Conservation (phyloP, 495 filamentous ascomycete genomes). For the Parathielavia appendiculata region DNA sequence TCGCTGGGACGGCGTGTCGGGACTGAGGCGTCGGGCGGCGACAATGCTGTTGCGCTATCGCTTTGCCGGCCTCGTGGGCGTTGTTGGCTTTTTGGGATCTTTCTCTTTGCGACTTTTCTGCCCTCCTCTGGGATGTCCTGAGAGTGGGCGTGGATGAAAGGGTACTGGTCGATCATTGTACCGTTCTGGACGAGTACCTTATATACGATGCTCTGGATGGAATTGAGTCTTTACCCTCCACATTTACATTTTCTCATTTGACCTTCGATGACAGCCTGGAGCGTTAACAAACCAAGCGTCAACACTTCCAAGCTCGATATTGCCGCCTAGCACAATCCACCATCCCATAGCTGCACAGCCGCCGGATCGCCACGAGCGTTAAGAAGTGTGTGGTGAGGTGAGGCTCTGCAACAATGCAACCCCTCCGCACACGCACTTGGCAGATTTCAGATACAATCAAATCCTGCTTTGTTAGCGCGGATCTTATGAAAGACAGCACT, state of each 20-base stretch:
- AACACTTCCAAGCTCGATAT: too few species aligned
- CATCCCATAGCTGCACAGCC: too few species aligned
- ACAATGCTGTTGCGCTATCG: constrained; percentile 55
- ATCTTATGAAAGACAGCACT: too few species aligned
- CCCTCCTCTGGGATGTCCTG: background rate
- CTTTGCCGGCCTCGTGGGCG: constrained; percentile 49
- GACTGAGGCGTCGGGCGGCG: constrained; percentile 44
- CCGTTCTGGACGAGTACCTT: background rate
- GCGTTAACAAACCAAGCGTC: too few species aligned
- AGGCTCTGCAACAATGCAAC: too few species aligned
- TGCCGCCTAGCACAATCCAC: too few species aligned
- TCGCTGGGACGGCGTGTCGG: constrained; percentile 54
- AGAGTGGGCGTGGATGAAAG: background rate
- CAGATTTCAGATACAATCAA: too few species aligned
- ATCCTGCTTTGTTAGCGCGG: too few species aligned
- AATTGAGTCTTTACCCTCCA: constrained; percentile 8
- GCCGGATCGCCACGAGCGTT: too few species aligned
- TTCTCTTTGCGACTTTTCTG: constrained; percentile 4
- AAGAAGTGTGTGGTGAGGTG: too few species aligned
- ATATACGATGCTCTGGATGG: background rate
- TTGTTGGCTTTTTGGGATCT: constrained; percentile 24
- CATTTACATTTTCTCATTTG: background rate
- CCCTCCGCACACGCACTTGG: too few species aligned
- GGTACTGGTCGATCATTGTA: constrained; percentile 2
- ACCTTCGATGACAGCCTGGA: too few species aligned